Percentiles rank a stretch among this genome's conserved stretches.
These are phyloP conservation scores for Moesziomyces sp. DNA, from an alignment of 1,284 basidiomycete genomes.

Conservation along the genomic window DNA sequence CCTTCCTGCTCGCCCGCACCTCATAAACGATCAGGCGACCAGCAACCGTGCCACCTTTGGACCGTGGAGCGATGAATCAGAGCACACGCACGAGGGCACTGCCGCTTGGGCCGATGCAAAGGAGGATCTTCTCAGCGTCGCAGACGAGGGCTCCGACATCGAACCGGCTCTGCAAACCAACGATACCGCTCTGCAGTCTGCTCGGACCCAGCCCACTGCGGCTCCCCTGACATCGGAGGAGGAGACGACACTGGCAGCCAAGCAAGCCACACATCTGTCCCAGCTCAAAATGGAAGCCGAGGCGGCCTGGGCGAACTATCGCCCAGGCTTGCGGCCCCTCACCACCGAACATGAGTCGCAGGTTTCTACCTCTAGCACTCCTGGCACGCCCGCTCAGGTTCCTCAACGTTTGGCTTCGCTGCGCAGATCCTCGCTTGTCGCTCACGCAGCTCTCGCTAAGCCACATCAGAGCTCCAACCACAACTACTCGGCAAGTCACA, in stretches of 20 bases:
- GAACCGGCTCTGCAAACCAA: conserved; percentile 1
- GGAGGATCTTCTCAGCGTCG: conserved; percentile 11
- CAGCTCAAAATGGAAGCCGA: conserved; percentile 42
- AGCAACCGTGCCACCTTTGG: conserved; percentile 24
- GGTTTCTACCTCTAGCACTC: background rate
- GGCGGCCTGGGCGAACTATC: conserved; percentile 27
- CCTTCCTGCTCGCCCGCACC: background rate
- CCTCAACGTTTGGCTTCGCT: conserved; percentile 25
- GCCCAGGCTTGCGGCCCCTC: conserved; percentile 5
- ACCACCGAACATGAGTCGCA: conserved; percentile 1
- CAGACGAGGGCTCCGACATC: conserved; percentile 13
- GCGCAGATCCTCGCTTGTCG: conserved; percentile 19
- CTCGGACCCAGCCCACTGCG: background rate
- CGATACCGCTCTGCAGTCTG: background rate
- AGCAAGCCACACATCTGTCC: conserved; percentile 6
- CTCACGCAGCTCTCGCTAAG: conserved; percentile 18
- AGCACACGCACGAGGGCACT: conserved; percentile 1
- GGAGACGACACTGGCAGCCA: background rate
- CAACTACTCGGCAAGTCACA: conserved; percentile 5
- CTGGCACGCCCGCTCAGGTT: conserved; percentile 16
- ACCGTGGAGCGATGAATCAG: conserved; percentile 9
- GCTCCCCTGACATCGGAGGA: background rate
- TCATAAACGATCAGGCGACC: conserved; percentile 5
- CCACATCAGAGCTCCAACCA: background rate
- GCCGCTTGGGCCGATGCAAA: conserved; percentile 2